Conservation (phyloP, 495 filamentous ascomycete genomes). For the Neurospora sp. region DNA sequence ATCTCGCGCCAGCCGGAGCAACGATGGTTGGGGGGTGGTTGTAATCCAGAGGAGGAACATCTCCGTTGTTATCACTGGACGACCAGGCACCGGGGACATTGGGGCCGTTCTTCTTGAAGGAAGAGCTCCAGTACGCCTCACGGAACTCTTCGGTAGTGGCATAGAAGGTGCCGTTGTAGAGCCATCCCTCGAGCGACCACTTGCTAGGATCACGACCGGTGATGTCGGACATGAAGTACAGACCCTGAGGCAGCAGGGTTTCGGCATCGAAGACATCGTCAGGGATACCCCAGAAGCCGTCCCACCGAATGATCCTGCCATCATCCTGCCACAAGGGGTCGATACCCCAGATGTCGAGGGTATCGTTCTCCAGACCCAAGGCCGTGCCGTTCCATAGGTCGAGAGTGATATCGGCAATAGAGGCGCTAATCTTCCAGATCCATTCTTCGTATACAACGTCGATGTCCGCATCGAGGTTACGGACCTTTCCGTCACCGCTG, state of each 20-base stretch:
- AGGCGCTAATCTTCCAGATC: constrained; percentile 19
- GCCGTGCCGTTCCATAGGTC: constrained; percentile 24
- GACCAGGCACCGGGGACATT: constrained; percentile 39
- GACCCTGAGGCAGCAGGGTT: constrained; percentile 32
- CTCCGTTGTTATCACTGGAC: constrained; percentile 23
- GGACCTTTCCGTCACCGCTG: constrained; percentile 22
- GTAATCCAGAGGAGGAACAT: constrained; percentile 24
- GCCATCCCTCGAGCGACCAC: constrained; percentile 39
- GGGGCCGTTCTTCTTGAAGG: constrained; percentile 32
- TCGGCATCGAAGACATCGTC: constrained; percentile 24
- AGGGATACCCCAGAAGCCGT: constrained; percentile 27
- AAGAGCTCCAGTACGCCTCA: constrained; percentile 26
- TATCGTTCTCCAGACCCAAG: constrained; percentile 24
- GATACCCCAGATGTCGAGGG: constrained; percentile 30
- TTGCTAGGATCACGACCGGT: constrained; percentile 35
- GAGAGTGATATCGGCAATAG: constrained; percentile 17
- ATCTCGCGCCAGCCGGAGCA: constrained; percentile 29
- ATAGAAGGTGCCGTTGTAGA: constrained; percentile 43
- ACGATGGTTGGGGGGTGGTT: constrained; percentile 27
- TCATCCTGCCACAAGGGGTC: constrained; percentile 33
- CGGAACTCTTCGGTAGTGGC: constrained; percentile 34
- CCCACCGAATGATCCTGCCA: constrained; percentile 33
- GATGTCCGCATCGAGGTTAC: constrained; percentile 31
- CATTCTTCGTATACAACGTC: constrained; percentile 16
- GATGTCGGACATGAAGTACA: constrained; percentile 33